Base-by-base conservation (phyloP, 1,139 yeast genomes). In the Nadsonia commutata region DNA sequence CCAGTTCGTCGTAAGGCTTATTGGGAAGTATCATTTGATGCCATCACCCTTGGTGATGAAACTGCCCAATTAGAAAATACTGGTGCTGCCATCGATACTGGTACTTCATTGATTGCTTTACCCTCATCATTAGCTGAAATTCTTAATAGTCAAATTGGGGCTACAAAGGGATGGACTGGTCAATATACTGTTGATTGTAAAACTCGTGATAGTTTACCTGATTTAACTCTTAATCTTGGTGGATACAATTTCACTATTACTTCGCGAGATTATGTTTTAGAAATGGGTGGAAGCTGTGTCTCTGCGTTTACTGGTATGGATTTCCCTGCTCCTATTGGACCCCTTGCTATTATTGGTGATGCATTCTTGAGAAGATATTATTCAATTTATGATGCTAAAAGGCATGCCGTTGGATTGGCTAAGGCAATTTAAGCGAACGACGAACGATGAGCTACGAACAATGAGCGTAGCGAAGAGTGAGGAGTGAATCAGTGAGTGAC, bases 1-100 rank as follows among this genome's bases (percentile, higher is more conserved):
- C 98, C 98, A 46, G 93, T 90, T 49, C 85, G 98, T 71, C 84
- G 98, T 74, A 84, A 88, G 78, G 98, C 97, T 36, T 90, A 90
- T 74, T 90, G 98, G 98, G 98, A 90, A 71, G 98, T 90, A 48
- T 74, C 81, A 51, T 80, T 90, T 53, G 85, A 85, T 56, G 88
- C 95, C 55, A 70, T 90, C 59, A 84, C 88, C 36, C 72, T 90
- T 50, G 98, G 98, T 55, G 81, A 80, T 51, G 95, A 90, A 66
- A 81, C 74, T 57, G 95, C 97, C 41, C 78, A 73, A 56, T 75
- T 90, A 58, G 74, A 72, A 55, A 69, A 70, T 56, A 80, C 90
- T 49, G 98, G 98, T 63, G 98, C 96, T 56, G 96, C 95, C 48
- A 84, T 90, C 59, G 98, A 90, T 64, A 90, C 98, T 47, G 98